Conservation (phyloP, 495 filamentous ascomycete genomes). For the Peziza echinospora region DNA sequence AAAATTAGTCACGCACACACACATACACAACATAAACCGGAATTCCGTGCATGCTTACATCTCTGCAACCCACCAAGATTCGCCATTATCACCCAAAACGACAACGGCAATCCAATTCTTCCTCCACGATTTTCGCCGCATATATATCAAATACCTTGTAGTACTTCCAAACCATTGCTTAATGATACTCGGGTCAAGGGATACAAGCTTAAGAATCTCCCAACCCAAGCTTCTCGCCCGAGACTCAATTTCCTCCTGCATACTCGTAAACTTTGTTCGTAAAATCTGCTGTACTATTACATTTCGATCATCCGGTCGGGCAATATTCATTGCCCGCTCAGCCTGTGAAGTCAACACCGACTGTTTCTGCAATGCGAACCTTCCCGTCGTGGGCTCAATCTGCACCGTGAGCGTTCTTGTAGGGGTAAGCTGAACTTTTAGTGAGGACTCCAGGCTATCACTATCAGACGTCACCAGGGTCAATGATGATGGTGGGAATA, state of each 20-base stretch:
- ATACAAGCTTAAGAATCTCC: constrained; percentile 30
- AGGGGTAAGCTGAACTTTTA: constrained; percentile 45
- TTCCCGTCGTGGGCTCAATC: constrained; percentile 46
- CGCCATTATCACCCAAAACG: constrained; percentile 47
- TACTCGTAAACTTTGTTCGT: constrained; percentile 34
- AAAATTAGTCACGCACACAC: constrained; percentile 6
- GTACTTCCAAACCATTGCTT: constrained; percentile 40
- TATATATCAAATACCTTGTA: constrained; percentile 37
- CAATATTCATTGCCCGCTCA: constrained; percentile 32
- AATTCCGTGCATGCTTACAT: too few relatives aligned
- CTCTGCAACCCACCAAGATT: constrained; percentile 55
- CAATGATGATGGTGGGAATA: constrained; percentile 36
- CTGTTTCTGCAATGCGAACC: constrained; percentile 30
- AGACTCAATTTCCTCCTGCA: constrained; percentile 38
- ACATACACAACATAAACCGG: constrained; percentile 9
- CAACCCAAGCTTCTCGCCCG: constrained; percentile 41
- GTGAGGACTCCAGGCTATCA: constrained; percentile 40
- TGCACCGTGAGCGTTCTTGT: constrained; percentile 34
- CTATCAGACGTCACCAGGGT: constrained; percentile 32
- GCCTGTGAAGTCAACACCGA: constrained; percentile 21
- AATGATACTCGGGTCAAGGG: constrained; percentile 32
- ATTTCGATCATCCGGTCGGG: constrained; percentile 13
- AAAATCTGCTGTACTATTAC: constrained; percentile 5
- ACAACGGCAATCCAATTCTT: constrained; percentile 46
- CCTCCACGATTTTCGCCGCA: constrained; percentile 39